These are phyloP conservation scores for Pythium monospermum DNA, from an alignment of 352 stramenopile genomes.

Conservation along the genomic window DNA sequence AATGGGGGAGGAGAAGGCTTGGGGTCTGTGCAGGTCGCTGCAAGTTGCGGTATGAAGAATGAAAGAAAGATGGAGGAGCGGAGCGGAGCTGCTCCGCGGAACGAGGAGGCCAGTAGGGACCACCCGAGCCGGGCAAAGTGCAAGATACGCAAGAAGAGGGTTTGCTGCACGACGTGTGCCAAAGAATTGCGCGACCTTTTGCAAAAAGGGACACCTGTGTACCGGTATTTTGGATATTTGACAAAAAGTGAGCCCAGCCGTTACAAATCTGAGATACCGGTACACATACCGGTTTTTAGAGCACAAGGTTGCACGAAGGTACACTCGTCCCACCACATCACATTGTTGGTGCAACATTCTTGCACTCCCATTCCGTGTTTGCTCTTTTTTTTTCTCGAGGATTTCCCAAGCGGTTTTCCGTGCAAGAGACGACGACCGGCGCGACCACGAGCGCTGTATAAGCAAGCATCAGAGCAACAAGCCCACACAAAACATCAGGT, in stretches of 20 bases:
- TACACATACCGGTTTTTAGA: constrained; percentile 1
- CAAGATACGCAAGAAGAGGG: no score
- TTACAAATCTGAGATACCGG: constrained; percentile 5
- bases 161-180: no score
- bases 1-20: neutral
- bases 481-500: no score
- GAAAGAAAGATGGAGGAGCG: no score
- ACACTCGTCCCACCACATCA: neutral
- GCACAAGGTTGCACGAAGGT: constrained; percentile 16
- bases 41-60: no score
- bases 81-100: no score
- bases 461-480: no score
- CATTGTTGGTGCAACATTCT: constrained; percentile 1
- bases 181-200: neutral
- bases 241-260: constrained; percentile 5
- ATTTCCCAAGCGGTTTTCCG: neutral
- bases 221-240: no score
- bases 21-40: constrained; percentile 1
- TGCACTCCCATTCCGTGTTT: neutral
- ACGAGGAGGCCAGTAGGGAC: neutral
- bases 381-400: constrained; percentile 1
- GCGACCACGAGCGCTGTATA: no score
- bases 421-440: no score
- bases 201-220: neutral
- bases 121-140: neutral